phyloP scores from a whole-genome alignment of 73 alveolate genomes.

The Strombidium stylifer region DNA sequence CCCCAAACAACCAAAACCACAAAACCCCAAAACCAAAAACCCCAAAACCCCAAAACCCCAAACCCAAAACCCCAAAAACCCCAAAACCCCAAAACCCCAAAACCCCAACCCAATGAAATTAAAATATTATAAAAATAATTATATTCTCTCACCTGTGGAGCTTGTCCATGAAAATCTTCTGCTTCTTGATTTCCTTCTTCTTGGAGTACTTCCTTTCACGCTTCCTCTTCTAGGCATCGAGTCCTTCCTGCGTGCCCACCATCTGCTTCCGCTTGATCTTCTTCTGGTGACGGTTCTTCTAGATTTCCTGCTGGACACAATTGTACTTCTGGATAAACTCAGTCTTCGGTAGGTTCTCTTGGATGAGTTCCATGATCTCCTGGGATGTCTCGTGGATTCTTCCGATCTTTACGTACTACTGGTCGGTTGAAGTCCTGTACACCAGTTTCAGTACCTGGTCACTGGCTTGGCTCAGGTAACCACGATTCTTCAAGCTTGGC shows the following conservation, averaged over 20 bases:
- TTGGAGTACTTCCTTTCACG: constrained; percentile 9
- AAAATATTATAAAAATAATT: too few species aligned
- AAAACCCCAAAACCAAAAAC: too few species aligned
- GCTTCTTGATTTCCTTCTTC: constrained; percentile 30
- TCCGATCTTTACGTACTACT: neutral
- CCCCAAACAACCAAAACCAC: too few species aligned
- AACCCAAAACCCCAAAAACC: too few species aligned
- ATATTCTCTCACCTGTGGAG: too few species aligned
- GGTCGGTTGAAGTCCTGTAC: constrained; percentile 24
- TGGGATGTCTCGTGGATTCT: neutral
- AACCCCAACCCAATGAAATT: too few species aligned
- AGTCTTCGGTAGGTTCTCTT: constrained; percentile 1
- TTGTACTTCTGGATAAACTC: constrained; percentile 15
- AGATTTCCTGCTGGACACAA: constrained; percentile 6
- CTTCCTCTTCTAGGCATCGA: constrained; percentile 2
- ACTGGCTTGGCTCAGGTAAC: neutral
- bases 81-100: too few species aligned
- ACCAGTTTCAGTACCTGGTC: constrained; percentile 17
- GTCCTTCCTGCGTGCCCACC: constrained; percentile 18
- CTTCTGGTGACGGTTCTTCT: constrained; percentile 17
- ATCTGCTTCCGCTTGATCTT: neutral
- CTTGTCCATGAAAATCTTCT: too few species aligned
- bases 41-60: too few species aligned
- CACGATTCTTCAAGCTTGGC: neutral
- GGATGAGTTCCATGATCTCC: constrained; percentile 8